A percentile compares a stretch with the other conserved stretches of the same genome.
phyloP scores from a whole-genome alignment of 2,329 filamentous ascomycete species.

The Fusarium sp. region DNA sequence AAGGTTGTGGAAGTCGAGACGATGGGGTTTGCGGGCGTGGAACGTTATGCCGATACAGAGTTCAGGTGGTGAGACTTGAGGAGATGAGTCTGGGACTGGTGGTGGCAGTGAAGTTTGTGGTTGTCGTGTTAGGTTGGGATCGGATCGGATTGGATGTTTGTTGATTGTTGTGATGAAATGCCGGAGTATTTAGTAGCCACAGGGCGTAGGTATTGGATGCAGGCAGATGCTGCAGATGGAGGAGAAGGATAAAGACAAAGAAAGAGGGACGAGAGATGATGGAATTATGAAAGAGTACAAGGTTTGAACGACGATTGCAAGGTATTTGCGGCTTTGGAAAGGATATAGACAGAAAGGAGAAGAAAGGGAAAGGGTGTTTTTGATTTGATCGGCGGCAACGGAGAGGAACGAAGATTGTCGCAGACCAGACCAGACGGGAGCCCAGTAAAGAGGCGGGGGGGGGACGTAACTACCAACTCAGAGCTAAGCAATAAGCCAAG shows the following conservation, averaged over 20 bases:
- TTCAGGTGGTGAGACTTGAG: conserved; percentile 26
- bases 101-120: neutral
- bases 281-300: conserved; percentile 14
- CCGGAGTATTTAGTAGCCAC: neutral
- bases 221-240: neutral
- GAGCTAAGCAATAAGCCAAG: conserved; percentile 45
- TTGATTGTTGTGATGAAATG: conserved; percentile 16
- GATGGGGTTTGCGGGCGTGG: conserved; percentile 4
- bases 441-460: conserved; percentile 7
- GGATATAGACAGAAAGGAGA: neutral
- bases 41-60: conserved; percentile 20
- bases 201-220: neutral
- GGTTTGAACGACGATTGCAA: conserved; percentile 15
- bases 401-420: conserved; percentile 30
- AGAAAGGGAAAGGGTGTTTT: conserved; percentile 21
- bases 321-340: conserved; percentile 13
- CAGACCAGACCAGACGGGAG: conserved; percentile 1
- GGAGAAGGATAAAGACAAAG: neutral
- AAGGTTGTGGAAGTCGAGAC: conserved; percentile 20
- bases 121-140: neutral
- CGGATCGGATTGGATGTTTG: conserved; percentile 20
- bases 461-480: neutral
- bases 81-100: conserved; percentile 27
- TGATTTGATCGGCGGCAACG: conserved; percentile 37
- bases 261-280: neutral